Base-by-base conservation (phyloP, 371 early-diverging fungal genomes). In the Syncephalis plumigaleata region DNA sequence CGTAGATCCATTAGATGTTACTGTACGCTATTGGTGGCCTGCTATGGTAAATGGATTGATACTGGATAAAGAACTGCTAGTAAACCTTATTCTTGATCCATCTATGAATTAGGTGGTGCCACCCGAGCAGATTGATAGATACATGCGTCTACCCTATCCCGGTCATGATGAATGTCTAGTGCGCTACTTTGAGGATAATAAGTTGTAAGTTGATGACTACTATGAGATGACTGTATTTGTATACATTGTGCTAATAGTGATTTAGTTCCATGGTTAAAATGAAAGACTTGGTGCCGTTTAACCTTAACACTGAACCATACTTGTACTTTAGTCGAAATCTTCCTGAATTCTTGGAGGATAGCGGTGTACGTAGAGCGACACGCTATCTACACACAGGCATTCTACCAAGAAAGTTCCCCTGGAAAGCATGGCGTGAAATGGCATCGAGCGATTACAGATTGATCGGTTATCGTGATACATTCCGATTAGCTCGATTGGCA, bases 111-210 rank as follows among this genome's bases (percentile, higher is more conserved):
- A 43, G 43, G 20, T 43, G 2, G 46, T 46, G 13, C 46, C 46
- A 31, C 27, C 27, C 26, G 15, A 3, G 1, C 36, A 46, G 18
- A 16, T 46, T 18, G 46, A 46, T 36, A n/a, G 27, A 31, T 36
- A 11, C 3, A 46, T 46, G 46, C 5, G 26, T 26, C 36, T 36
- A 16, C 16, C 36, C 1, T 18, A 23, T 3, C 46, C 36, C 1
- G 27, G 36, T 21, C 36, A 13, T 31, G 46, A 27, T 13, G 46
- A 46, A 36, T 46, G 46, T 36, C 13, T 46, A 26, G 46, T 46
- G 2, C 24, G 27, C 20, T 46, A 46, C 20, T 46, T 46, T 46
- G 46, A 46, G 36, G 46, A 46, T 27, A 46, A 46, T 36, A 46
- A 46, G 36, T 46, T 43, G 43, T 43, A 43, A 22, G 9, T 43